phyloP scores from a whole-genome alignment of 1,139 yeast genomes.

The Debaryomyces sp. region DNA sequence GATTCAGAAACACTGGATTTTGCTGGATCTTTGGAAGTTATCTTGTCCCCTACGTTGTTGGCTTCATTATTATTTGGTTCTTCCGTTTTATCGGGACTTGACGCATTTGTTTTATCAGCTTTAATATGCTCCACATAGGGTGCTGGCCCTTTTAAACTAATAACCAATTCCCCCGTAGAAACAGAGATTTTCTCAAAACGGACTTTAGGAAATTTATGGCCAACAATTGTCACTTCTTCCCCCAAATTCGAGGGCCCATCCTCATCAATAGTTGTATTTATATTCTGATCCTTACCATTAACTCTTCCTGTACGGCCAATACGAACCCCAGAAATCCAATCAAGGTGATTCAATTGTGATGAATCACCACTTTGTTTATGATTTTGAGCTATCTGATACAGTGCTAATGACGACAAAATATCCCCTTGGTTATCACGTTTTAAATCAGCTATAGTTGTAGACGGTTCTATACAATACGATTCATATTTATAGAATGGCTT shows the following conservation, averaged over 20 bases:
- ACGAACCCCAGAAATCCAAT: conserved; percentile 93
- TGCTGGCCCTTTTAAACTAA: conserved; percentile 84
- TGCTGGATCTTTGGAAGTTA: background rate
- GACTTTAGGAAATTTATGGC: conserved; percentile 87
- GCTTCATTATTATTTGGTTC: background rate
- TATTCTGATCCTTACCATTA: conserved; percentile 39
- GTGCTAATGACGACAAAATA: conserved; percentile 37
- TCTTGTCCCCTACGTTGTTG: background rate
- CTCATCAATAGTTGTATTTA: conserved; percentile 21
- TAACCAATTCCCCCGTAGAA: conserved; percentile 75
- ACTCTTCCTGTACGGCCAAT: conserved; percentile 49
- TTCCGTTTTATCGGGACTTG: background rate
- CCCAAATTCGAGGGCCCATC: conserved; percentile 74
- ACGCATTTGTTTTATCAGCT: background rate
- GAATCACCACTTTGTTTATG: conserved; percentile 27
- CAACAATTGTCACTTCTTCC: conserved; percentile 88
- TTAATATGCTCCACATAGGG: conserved; percentile 17
- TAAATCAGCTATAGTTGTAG: conserved; percentile 37
- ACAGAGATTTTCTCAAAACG: conserved; percentile 87
- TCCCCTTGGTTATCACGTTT: conserved; percentile 38
- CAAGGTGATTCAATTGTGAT: conserved; percentile 64
- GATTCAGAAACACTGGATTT: conserved; percentile 2
- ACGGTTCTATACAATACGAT: conserved; percentile 45
- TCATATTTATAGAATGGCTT: conserved; percentile 25
- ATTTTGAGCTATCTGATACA: conserved; percentile 36